phyloP scores from a whole-genome alignment of 176 grass and related monocot species.

The Juncus effusus region DNA sequence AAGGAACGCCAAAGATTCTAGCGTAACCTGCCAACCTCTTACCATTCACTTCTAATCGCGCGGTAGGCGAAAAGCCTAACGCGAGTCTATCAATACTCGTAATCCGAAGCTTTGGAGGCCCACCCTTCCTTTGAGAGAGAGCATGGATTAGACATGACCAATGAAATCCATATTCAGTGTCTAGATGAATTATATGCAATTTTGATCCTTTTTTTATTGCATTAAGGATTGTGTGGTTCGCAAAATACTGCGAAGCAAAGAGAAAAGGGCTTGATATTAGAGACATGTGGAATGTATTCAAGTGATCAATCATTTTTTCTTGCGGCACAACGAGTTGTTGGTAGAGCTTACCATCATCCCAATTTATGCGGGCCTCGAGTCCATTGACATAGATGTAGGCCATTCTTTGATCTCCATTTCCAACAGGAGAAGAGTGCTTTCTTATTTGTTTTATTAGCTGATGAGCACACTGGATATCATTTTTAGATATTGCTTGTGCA shows the following conservation, averaged over 20 bases:
- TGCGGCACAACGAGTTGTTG: too few relatives aligned
- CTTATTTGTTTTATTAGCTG: constrained; percentile 26
- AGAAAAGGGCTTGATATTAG: too few relatives aligned
- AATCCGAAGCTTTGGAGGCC: constrained; percentile 40
- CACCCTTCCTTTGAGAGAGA: constrained; percentile 24
- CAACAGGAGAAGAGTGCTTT: constrained; percentile 26
- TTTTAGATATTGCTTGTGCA: constrained; percentile 29
- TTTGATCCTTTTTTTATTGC: constrained; percentile 31
- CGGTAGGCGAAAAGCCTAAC: too few relatives aligned
- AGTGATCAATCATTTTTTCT: too few relatives aligned
- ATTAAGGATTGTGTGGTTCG: constrained; percentile 60
- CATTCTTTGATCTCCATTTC: constrained; percentile 32
- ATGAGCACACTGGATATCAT: constrained; percentile 20
- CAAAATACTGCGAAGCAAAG: background rate
- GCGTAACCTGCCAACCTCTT: too few relatives aligned
- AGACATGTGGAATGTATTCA: too few relatives aligned
- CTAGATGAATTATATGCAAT: constrained; percentile 50
- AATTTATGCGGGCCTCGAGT: background rate
- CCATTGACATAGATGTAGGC: constrained; percentile 27
- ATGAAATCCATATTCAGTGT: constrained; percentile 45
- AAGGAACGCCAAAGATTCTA: too few relatives aligned
- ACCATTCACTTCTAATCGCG: too few relatives aligned
- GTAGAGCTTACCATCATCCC: too few relatives aligned
- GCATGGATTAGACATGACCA: constrained; percentile 48
- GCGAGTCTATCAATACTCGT: constrained; percentile 30